Evolutionary conservation across 2,329 filamentous ascomycete species (phyloP), one percentile per base, ranked within the genome.

Genomic region (Fusarium pseudoanthophilum): DNA sequence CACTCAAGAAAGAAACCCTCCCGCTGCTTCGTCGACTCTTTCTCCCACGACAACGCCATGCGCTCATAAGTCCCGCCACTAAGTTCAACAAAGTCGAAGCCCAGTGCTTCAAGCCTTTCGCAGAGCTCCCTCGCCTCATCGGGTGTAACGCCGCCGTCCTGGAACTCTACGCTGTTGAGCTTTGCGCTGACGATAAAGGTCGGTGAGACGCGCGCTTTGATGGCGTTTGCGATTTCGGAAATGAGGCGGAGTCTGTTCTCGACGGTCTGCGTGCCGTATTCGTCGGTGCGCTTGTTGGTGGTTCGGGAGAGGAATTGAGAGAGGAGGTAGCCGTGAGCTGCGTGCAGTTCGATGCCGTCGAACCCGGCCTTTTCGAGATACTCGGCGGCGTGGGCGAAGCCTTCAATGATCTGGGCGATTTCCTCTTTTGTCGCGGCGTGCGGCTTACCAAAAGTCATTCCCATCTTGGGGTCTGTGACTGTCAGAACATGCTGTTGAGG

Each of bases 351-450:
- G 32, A 88, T 81, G 7, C 87, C 86, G 70, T 88, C 84, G 53
- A 84, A 93, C 5, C 91, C 91, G 1, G 89, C 90, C 77, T 88
- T 89, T 66, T 92, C 85, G 9, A 89, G 82, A 74, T 88, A 92
- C 76, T 90, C 87, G 1, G 90, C 90, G 0, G 89, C 86, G 74
- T 92, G 87, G 0, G 88, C 89, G 73, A 91, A 93, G 9, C 86
- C 86, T 26, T 89, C 84, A 11, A 91, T 84, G 28, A 93, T 77
- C n/a, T 82, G 78, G n/a, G 84, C 78, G 72, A 93, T 89, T 56
- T 91, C 89, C 7, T 84, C 83, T 32, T 86, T 81, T 3, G 85
- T 87, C 15, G 88, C 88, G 4, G 87, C 83, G 43, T 85, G 85
- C 0, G 89, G 89, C 75, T 87, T 87, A 18, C 82, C 87, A 69